Percentiles rank a stretch among this genome's conserved stretches.
phyloP scores from a whole-genome alignment of 495 filamentous ascomycete species.

The Copromyces sp. region DNA sequence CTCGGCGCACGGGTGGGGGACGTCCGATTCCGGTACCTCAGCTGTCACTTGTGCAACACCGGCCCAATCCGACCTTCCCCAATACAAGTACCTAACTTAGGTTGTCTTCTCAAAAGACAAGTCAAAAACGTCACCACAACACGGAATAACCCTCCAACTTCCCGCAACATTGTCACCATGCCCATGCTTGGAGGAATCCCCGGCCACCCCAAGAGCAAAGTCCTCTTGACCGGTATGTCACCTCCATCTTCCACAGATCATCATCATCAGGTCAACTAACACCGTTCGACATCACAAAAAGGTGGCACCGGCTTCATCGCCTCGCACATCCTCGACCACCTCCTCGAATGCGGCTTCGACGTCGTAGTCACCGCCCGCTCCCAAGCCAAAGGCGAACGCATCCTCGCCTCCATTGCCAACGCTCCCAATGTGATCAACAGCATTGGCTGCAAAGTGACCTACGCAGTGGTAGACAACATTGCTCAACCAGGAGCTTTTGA shows the following conservation, averaged over 20 bases:
- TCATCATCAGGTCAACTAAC: neutral
- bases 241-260: neutral
- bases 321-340: constrained; percentile 27
- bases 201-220: constrained; percentile 9
- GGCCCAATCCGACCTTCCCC: neutral
- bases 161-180: neutral
- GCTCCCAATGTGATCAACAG: neutral
- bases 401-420: constrained; percentile 21
- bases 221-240: constrained; percentile 21
- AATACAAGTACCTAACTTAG: neutral
- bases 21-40: neutral
- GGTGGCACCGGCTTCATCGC: constrained; percentile 34
- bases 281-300: neutral
- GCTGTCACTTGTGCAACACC: neutral
- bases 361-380: constrained; percentile 33
- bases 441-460: constrained; percentile 13
- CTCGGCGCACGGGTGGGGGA: neutral
- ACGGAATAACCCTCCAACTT: neutral
- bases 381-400: constrained; percentile 26
- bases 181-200: neutral
- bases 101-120: neutral
- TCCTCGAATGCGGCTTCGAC: constrained; percentile 25
- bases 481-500: constrained; percentile 25
- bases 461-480: constrained; percentile 28
- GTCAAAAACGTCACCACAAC: neutral